A percentile compares a stretch with the other conserved stretches of the same genome.
These are phyloP conservation scores for Russula virescens DNA, from an alignment of 768 basidiomycete genomes.

Conservation along the genomic window DNA sequence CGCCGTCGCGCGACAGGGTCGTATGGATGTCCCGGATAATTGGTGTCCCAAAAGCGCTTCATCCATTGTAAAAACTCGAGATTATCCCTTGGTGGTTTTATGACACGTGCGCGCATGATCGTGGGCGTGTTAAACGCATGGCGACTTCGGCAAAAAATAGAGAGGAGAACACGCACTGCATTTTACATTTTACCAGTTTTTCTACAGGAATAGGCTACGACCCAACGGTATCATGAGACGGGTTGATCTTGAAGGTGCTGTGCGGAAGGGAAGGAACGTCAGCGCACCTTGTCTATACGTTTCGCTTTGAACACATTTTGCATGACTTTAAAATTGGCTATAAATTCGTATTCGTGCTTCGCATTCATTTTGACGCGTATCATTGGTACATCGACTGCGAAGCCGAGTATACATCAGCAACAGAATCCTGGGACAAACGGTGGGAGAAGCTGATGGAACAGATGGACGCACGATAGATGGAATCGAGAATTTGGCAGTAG, in stretches of 20 bases:
- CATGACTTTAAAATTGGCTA: slow-evolving; percentile 93
- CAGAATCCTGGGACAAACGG: background rate
- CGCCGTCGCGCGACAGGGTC: slow-evolving; percentile 78
- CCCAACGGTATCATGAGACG: slow-evolving; percentile 7
- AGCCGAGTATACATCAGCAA: background rate
- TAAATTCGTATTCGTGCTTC: slow-evolving; percentile 91
- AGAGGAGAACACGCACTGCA: slow-evolving; percentile 74
- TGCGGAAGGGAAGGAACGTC: background rate
- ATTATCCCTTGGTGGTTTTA: slow-evolving; percentile 62
- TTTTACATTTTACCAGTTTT: slow-evolving; percentile 93
- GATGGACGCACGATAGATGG: slow-evolving; percentile 70
- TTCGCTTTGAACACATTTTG: slow-evolving; percentile 89
- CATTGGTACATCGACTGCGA: slow-evolving; percentile 87
- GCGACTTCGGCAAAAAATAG: slow-evolving; percentile 2
- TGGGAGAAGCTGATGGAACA: background rate
- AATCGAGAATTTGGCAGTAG: slow-evolving; percentile 94
- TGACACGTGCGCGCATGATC: background rate
- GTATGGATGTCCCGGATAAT: slow-evolving; percentile 83
- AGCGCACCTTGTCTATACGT: slow-evolving; percentile 85
- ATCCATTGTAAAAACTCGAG: slow-evolving; percentile 98
- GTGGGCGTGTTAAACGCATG: background rate
- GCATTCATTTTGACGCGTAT: slow-evolving; percentile 91
- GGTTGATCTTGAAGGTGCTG: background rate
- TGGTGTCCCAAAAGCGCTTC: slow-evolving; percentile 91
- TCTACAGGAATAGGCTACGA: slow-evolving; percentile 91